Percentiles rank a stretch among this genome's conserved stretches.
phyloP scores from a whole-genome alignment of 345 rosid species.

The Sonneratia alba region DNA sequence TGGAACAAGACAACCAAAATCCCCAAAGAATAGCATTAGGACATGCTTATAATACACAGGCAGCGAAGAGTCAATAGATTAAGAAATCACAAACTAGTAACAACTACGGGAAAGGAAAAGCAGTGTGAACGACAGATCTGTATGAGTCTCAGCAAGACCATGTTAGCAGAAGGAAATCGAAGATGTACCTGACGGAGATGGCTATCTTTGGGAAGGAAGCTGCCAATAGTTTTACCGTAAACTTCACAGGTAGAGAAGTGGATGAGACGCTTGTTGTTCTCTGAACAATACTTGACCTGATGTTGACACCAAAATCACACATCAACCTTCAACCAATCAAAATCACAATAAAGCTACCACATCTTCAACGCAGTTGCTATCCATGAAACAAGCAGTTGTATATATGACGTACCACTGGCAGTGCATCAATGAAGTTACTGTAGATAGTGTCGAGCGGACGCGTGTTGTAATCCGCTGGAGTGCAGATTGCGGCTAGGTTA shows the following conservation, averaged over 20 bases:
- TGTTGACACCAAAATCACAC: constrained; percentile 20
- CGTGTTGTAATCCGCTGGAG: constrained; percentile 99
- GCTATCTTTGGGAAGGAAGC: constrained; percentile 87
- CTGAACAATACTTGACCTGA: constrained; percentile 94
- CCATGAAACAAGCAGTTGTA: not conserved
- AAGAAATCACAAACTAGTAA: not conserved
- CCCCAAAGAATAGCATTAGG: not conserved
- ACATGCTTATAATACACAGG: not conserved
- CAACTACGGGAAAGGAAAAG: not conserved
- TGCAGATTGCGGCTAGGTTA: constrained; percentile 97
- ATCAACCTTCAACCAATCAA: constrained; percentile 12
- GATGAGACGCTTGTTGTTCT: constrained; percentile 90
- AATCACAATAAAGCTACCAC: not conserved
- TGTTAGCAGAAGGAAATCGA: constrained; percentile 14
- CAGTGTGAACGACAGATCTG: not conserved
- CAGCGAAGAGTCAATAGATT: not conserved
- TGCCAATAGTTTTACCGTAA: constrained; percentile 91
- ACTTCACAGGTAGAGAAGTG: constrained; percentile 99
- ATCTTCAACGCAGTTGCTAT: constrained; percentile 5
- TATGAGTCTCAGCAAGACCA: not conserved
- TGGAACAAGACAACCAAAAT: not conserved
- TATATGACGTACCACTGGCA: constrained; percentile 68
- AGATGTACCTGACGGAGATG: constrained; percentile 74
- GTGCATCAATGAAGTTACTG: constrained; percentile 97
- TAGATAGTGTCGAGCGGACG: constrained; percentile 98